Evolutionary conservation across 371 early-diverging fungal species (phyloP).

Genomic region (Entomophthora muscae): DNA sequence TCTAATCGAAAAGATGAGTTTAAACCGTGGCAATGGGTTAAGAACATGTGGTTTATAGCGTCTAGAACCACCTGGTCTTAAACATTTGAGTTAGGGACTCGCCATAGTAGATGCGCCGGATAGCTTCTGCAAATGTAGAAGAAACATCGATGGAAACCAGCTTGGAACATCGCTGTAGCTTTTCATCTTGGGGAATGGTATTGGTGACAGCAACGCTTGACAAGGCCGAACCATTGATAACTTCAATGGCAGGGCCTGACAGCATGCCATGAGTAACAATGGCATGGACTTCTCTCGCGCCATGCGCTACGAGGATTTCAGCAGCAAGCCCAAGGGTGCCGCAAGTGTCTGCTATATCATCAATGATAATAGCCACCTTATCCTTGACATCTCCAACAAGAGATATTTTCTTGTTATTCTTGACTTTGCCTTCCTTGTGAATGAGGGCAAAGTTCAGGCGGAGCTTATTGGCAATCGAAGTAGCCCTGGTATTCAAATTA

Average conservation of each 20-base stretch:
- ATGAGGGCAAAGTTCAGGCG: conserved; percentile 95
- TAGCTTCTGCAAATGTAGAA: conserved; percentile 76
- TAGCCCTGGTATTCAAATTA: too few relatives aligned
- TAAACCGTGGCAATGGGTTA: too few relatives aligned
- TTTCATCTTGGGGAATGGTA: conserved; percentile 87
- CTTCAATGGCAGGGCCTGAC: conserved; percentile 78
- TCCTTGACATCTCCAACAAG: conserved; percentile 89
- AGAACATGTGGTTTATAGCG: too few relatives aligned
- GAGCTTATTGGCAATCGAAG: conserved; percentile 86
- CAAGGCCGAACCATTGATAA: conserved; percentile 71
- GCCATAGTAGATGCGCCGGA: conserved; percentile 85
- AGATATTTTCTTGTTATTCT: conserved; percentile 84
- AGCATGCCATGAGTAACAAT: conserved; percentile 90
- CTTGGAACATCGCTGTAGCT: conserved; percentile 67
- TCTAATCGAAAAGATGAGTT: too few relatives aligned
- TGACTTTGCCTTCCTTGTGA: conserved; percentile 95
- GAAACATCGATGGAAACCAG: conserved; percentile 85
- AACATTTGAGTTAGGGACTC: too few relatives aligned
- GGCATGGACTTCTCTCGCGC: conserved; percentile 86
- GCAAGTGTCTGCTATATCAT: conserved; percentile 97
- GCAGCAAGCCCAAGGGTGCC: conserved; percentile 89
- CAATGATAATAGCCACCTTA: conserved; percentile 82
- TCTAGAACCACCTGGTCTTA: too few relatives aligned
- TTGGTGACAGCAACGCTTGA: conserved; percentile 80
- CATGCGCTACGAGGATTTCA: conserved; percentile 72